Conservation (phyloP, 2,329 filamentous ascomycete species). For the Colletotrichum endophyticum region DNA sequence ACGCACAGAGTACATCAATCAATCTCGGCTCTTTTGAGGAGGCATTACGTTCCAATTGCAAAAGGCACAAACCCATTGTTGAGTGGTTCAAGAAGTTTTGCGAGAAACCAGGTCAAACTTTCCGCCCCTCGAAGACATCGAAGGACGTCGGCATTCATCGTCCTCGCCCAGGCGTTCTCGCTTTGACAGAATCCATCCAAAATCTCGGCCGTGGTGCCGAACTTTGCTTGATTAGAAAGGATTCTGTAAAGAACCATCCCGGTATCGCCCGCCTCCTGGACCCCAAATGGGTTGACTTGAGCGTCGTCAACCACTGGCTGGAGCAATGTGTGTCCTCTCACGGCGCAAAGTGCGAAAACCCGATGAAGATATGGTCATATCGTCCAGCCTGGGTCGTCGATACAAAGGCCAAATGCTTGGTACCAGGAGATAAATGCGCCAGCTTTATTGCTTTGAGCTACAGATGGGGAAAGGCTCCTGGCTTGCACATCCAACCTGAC, state of each 20-base stretch:
- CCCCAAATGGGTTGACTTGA: not conserved
- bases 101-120: no score
- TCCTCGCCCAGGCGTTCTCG: not conserved
- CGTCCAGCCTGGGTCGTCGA: not conserved
- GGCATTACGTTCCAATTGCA: no score
- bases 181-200: not conserved
- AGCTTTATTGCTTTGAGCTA: not conserved
- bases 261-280: not conserved
- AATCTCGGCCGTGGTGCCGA: no score
- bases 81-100: no score
- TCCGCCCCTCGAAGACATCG: no score
- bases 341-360: not conserved
- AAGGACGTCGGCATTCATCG: no score
- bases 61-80: no score
- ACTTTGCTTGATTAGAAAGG: fast-evolving
- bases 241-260: not conserved
- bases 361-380: not conserved
- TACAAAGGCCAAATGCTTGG: not conserved
- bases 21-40: no score
- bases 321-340: not conserved
- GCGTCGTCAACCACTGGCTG: not conserved
- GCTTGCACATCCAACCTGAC: not conserved
- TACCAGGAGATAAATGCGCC: not conserved
- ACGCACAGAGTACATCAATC: not conserved
- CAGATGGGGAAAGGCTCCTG: not conserved